phyloP scores from a whole-genome alignment of 352 stramenopile genomes.

The Blastocystis sp. region DNA sequence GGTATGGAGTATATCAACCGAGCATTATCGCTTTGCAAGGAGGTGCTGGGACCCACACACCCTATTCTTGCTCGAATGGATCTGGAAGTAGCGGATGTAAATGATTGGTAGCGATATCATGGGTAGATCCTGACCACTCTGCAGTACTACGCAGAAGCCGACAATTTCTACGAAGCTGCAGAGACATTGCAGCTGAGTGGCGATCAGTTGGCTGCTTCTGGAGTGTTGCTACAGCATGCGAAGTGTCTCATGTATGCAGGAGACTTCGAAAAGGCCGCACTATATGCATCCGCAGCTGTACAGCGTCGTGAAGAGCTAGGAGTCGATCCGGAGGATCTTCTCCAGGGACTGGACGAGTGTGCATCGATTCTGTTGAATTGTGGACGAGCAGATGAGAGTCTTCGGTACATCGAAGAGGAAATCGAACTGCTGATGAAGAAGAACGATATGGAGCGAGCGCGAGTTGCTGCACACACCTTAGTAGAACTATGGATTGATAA shows the following conservation, averaged over 20 bases:
- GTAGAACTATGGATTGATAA: background rate
- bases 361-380: background rate
- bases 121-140: background rate
- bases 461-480: background rate
- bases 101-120: background rate
- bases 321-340: background rate
- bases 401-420: conserved; percentile 26
- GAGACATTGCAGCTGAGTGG: background rate
- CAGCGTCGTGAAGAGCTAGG: background rate
- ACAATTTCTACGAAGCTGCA: conserved; percentile 12
- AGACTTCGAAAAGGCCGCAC: background rate
- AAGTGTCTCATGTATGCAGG: conserved; percentile 14
- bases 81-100: background rate
- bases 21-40: background rate
- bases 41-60: background rate
- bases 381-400: background rate
- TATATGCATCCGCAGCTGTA: background rate
- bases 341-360: background rate
- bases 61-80: background rate
- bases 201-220: background rate
- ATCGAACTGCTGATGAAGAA: background rate
- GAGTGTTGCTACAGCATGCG: conserved; percentile 25
- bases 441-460: background rate
- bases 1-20: conserved; percentile 47
- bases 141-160: conserved; percentile 18